Conservation (phyloP, 2,329 filamentous ascomycete genomes). For the Phaeoacremonium minimum region DNA sequence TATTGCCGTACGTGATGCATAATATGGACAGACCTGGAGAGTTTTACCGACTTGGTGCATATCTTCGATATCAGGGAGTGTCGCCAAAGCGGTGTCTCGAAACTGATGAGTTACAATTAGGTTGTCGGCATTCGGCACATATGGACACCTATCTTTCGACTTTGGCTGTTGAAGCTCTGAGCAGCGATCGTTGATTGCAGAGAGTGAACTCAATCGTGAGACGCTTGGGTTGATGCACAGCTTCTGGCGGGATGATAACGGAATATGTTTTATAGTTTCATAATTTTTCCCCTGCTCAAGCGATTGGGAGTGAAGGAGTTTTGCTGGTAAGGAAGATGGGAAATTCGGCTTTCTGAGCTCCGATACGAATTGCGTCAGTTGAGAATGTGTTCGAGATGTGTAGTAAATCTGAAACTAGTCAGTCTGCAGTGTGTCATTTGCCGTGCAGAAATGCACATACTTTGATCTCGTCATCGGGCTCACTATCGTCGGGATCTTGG, state of each 20-base stretch:
- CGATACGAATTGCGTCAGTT: slow-evolving; percentile 80
- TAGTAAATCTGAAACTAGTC: slow-evolving; percentile 67
- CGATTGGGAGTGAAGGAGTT: slow-evolving; percentile 17
- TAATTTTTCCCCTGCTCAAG: slow-evolving; percentile 1
- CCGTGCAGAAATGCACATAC: slow-evolving; percentile 26
- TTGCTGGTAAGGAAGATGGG: slow-evolving; percentile 62
- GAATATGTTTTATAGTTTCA: slow-evolving; percentile 73
- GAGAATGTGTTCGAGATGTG: slow-evolving; percentile 89
- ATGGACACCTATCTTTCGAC: slow-evolving; percentile 65
- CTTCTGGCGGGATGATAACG: slow-evolving; percentile 81
- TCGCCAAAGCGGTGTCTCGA: slow-evolving; percentile 78
- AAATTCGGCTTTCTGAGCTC: slow-evolving; percentile 77
- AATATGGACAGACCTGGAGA: slow-evolving; percentile 87
- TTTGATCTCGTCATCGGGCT: slow-evolving; percentile 65
- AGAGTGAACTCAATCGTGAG: slow-evolving; percentile 61
- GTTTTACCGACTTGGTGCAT: slow-evolving; percentile 72
- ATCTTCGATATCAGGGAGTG: slow-evolving; percentile 90
- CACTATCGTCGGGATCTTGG: slow-evolving; percentile 33
- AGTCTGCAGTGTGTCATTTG: not conserved
- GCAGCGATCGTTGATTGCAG: slow-evolving; percentile 91
- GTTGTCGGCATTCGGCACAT: slow-evolving; percentile 74
- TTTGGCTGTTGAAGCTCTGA: slow-evolving; percentile 80
- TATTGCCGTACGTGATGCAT: slow-evolving; percentile 85
- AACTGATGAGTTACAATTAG: slow-evolving; percentile 72
- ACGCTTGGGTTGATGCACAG: slow-evolving; percentile 88